Evolutionary conservation across 768 basidiomycete species (phyloP), one percentile per base, ranked within the genome.

Genomic region (Phlebiopsis flavidoalba): DNA sequence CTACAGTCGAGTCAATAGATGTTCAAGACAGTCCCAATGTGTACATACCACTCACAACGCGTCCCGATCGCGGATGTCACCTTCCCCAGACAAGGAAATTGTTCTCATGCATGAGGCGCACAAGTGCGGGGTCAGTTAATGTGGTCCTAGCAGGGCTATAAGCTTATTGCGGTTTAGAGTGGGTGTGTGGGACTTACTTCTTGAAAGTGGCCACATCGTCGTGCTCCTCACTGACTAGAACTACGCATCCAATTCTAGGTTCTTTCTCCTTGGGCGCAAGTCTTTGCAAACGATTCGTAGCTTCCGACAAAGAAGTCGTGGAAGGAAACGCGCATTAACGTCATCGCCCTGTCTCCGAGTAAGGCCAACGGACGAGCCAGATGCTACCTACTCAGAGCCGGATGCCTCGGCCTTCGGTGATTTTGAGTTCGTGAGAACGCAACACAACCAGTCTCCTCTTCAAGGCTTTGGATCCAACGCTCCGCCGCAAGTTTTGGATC

Each of bases 121-220:
- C 83, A 49, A 98, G 80, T 8, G 79, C 75, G 1, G 85, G 74
- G 67, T 96, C 86, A 0, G 89, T 88, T 17, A 98, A 78, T 0
- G 93, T 93, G 4, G 81, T 79, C 61, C 91, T 93, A 60, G 62
- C 57, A 45, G 15, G 11, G 43, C 14, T 22, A 46, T 45, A 52
- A 24, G 48, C 33, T 59, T n/a, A 36, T 52, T 11, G 21, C 1
- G 36, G 5, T n/a, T 37, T 43, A 12, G 40, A 43, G 40, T 43
- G 17, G 21, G 31, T 24, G 12, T 11, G 3, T 11, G 52, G 19
- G 21, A 56, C 81, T 22, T 24, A 89, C 89, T 86, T 81, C 73
- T 95, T 95, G 77, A 98, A 98, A 63, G 86, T 88, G 1, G 85
- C 76, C 22, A 89, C 89, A 64, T 94, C 87, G 69, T 98, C 94